Conservation (phyloP, 2,329 filamentous ascomycete species). For the Pseudopyrenochaeta lycopersici region DNA sequence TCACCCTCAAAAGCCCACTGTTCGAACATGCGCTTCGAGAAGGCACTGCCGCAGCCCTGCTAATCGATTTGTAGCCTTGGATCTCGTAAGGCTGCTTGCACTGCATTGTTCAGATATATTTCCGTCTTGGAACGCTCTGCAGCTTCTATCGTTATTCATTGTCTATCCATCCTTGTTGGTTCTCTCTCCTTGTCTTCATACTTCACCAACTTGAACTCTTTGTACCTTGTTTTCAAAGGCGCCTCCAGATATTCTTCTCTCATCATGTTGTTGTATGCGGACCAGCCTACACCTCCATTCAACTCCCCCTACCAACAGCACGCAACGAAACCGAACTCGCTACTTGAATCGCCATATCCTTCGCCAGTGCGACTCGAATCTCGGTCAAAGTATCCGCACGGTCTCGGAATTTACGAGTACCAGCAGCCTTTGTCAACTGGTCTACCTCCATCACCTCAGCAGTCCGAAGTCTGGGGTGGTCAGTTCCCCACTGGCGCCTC, state of each 20-base stretch:
- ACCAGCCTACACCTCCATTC: constrained; percentile 45
- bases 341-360: constrained; percentile 46
- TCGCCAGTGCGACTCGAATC: constrained; percentile 44
- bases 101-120: constrained; percentile 41
- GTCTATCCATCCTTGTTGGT: constrained; percentile 12
- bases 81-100: constrained; percentile 30
- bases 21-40: constrained; percentile 35
- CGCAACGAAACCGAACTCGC: constrained; percentile 28
- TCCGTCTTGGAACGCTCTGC: constrained; percentile 35
- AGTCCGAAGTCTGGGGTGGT: constrained; percentile 42
- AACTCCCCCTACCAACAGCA: constrained; percentile 49
- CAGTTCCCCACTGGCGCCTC: constrained; percentile 39
- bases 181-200: constrained; percentile 10
- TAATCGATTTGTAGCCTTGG: constrained; percentile 31
- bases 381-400: constrained; percentile 40
- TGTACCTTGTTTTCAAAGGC: constrained; percentile 12
- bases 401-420: constrained; percentile 46
- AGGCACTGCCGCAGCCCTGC: constrained; percentile 47
- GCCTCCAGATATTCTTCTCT: constrained; percentile 13
- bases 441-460: constrained; percentile 47
- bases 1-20: constrained; percentile 44
- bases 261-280: constrained; percentile 36
- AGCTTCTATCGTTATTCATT: constrained; percentile 23
- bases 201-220: constrained; percentile 8
- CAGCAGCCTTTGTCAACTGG: constrained; percentile 30